These are phyloP conservation scores for Leccinum subatratum DNA, from an alignment of 1,284 basidiomycete species.

Conservation along the genomic window DNA sequence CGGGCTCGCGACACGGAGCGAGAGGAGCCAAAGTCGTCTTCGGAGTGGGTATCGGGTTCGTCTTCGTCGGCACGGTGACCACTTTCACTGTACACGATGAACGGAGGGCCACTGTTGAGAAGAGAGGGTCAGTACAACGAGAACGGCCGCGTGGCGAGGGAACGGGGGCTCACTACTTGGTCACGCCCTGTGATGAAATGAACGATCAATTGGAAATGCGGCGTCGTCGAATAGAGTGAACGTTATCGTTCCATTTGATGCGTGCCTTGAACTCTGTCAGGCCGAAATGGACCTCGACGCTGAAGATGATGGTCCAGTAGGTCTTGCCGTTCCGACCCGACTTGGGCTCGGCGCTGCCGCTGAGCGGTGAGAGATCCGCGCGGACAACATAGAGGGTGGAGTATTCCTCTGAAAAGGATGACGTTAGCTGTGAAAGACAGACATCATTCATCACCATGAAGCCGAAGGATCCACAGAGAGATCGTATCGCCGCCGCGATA, in stretches of 20 bases:
- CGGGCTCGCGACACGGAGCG: no score
- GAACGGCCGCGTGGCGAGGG: neutral
- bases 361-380: constrained; percentile 63
- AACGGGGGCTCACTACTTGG: constrained; percentile 59
- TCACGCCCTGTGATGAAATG: constrained; percentile 34
- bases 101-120: no score
- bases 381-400: constrained; percentile 70
- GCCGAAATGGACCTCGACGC: constrained; percentile 75
- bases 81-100: no score
- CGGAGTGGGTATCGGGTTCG: no score
- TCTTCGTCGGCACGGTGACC: no score
- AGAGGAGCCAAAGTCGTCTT: no score
- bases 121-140: no score
- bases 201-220: constrained; percentile 7
- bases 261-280: constrained; percentile 73
- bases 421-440: no score
- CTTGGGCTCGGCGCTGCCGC: constrained; percentile 64
- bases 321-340: constrained; percentile 57
- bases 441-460: no score
- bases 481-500: constrained; percentile 58
- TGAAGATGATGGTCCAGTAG: constrained; percentile 77
- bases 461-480: no score
- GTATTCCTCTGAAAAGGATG: constrained; percentile 48
- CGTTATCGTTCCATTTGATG: constrained; percentile 75
- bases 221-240: constrained; percentile 25